Base-by-base conservation (phyloP, 1,284 basidiomycete species). In the Schizopora paradoxa region DNA sequence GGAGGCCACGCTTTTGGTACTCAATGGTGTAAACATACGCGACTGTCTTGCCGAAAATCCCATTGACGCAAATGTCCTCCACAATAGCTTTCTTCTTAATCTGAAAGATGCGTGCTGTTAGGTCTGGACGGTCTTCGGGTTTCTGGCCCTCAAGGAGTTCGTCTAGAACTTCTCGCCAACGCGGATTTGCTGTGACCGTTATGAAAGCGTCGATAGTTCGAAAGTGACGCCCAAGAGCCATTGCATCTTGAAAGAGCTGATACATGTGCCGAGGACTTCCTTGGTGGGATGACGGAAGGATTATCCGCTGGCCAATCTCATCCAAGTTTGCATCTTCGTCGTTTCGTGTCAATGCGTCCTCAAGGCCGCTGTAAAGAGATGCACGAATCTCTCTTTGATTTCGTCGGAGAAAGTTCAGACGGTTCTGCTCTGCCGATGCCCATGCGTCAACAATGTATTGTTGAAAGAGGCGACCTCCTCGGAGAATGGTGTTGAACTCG, bases 1-100 rank as follows among this genome's bases (percentile, higher is more conserved):
- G 72, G 0, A 75, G 61, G 0, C 72, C 70, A 1, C 66, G 56
- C 47, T 74, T 77, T 50, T 77, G 75, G 43, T 72, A 77, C 50
- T 77, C 70, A 47, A 75, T 71, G 1, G 63, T 65, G 45, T 69
- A 70, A 0, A 77, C 63, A 46, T 65, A 43, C 0, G 63, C 69
- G 19, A 60, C 60, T 2, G 55, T 35, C 0, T 43, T n/a, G 0
- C 69, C 69, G 54, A 72, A 64, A 18, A 55, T 53, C 4, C 60
- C 56, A 7, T 65, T 43, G 44, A 65, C 67, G 45, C 49, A 33
- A 22, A 72, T 65, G 28, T 66, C 56, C 0, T 70, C 54, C 0
- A 76, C 13, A 0, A 75, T 35, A 0, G 59, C 62, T 3, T 66
- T 52, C 29, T 62, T 63, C 45, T 74, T 75, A 32, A 65, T 26